Conservation (phyloP, 2,329 filamentous ascomycete species). For the Claviceps arundinis region DNA sequence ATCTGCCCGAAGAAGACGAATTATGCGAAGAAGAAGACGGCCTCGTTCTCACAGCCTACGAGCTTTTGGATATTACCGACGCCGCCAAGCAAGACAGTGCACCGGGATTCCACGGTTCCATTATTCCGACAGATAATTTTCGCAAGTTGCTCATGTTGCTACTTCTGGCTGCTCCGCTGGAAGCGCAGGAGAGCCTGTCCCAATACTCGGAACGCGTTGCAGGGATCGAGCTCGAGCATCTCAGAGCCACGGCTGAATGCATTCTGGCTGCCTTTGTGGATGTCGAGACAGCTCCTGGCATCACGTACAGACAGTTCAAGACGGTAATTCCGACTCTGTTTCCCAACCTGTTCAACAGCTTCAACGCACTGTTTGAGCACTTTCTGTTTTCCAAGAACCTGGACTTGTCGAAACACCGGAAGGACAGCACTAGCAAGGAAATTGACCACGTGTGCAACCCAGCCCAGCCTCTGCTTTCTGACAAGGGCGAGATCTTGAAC, state of each 20-base stretch:
- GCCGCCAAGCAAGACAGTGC: constrained; percentile 41
- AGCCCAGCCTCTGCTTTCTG: constrained; percentile 36
- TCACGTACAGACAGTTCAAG: constrained; percentile 49
- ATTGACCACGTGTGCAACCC: constrained; percentile 9
- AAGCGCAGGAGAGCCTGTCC: constrained; percentile 51
- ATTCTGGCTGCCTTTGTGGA: constrained; percentile 54
- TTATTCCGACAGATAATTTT: constrained; percentile 63
- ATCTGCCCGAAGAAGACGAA: constrained; percentile 30
- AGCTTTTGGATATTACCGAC: constrained; percentile 51
- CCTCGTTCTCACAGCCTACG: constrained; percentile 54
- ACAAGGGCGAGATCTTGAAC: constrained; percentile 48
- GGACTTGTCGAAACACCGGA: constrained; percentile 44
- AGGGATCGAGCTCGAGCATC: constrained; percentile 40
- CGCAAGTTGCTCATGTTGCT: constrained; percentile 58
- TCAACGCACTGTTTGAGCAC: constrained; percentile 58
- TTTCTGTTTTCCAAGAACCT: constrained; percentile 64
- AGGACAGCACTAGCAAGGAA: constrained; percentile 6
- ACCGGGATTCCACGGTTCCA: constrained; percentile 44
- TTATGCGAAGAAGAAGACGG: constrained; percentile 42
- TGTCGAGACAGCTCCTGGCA: constrained; percentile 48
- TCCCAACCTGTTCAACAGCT: constrained; percentile 53
- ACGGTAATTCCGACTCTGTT: constrained; percentile 44
- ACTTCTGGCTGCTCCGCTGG: constrained; percentile 51
- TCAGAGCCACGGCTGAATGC: constrained; percentile 49
- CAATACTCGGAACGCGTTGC: constrained; percentile 43